Conservation (phyloP, 1,139 yeast genomes). For the Debaryomycetaceae sp. region DNA sequence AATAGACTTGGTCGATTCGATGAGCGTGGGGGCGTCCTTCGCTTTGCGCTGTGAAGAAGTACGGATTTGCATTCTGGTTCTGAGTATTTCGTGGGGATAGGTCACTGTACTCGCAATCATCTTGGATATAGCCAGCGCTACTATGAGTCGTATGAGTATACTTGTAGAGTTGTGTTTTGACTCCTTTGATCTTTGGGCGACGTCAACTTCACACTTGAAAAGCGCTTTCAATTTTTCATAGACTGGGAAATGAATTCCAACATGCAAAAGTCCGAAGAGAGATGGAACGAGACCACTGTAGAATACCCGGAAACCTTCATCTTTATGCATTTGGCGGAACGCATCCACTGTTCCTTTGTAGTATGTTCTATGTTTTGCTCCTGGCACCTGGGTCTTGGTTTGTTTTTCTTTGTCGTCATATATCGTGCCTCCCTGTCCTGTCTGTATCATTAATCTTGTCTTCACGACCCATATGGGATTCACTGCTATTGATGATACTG, state of each 20-base stretch:
- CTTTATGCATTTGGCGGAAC: constrained; percentile 66
- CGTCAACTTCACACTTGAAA: constrained; percentile 27
- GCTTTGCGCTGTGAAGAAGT: constrained; percentile 8
- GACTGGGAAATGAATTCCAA: constrained; percentile 96
- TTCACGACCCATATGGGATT: constrained; percentile 98
- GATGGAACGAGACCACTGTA: constrained; percentile 92
- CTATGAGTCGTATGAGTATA: constrained; percentile 47
- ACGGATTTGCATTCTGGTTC: constrained; percentile 84
- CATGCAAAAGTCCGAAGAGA: constrained; percentile 84
- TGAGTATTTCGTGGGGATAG: constrained; percentile 92
- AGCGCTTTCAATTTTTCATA: constrained; percentile 72
- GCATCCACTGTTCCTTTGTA: constrained; percentile 85
- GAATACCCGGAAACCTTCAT: constrained; percentile 81
- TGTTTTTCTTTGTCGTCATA: constrained; percentile 20
- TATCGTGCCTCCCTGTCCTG: constrained; percentile 44
- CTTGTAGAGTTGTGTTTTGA: constrained; percentile 21
- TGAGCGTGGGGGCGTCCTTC: constrained; percentile 11
- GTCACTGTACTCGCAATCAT: constrained; percentile 88
- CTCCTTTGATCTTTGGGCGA: constrained; percentile 10
- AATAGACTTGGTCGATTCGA: constrained; percentile 39
- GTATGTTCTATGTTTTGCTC: constrained; percentile 23
- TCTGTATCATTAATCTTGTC: constrained; percentile 89
- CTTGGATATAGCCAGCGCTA: constrained; percentile 80
- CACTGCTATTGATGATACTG: constrained; percentile 78
- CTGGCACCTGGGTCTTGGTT: background rate